Base-by-base conservation (phyloP, 768 basidiomycete species). In the Pleurotus giganteus region DNA sequence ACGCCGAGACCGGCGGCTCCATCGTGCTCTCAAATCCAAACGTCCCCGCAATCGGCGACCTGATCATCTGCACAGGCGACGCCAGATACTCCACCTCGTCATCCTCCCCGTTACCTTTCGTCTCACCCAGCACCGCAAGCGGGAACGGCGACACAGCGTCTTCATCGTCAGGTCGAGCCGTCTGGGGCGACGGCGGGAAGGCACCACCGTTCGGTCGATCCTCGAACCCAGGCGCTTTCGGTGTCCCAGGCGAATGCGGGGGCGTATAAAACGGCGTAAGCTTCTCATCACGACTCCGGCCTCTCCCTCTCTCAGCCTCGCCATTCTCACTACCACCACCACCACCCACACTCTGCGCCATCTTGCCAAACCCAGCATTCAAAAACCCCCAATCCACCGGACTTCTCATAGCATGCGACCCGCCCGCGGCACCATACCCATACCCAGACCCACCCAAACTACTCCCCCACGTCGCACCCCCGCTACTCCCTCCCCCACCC, bases 111-210 rank as follows among this genome's bases (percentile, higher is more conserved):
- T 45, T n/a, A n/a, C n/a, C n/a, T n/a, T n/a, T n/a, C n/a, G n/a
- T n/a, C n/a, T n/a, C n/a, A n/a, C n/a, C n/a, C n/a, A n/a, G n/a
- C n/a, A n/a, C n/a, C n/a, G n/a, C n/a, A n/a, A n/a, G n/a, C n/a
- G n/a, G n/a, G 41, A 17, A 55, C 54, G 23, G 49, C 7, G 51
- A 67, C 49, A 29, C 60, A 21, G 9, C 71, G 61, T 83, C 85
- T 4, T n/a, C n/a, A n/a, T n/a, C n/a, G n/a, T n/a, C n/a, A n/a
- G 85, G 88, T 2, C 83, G 81, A 1, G 83, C 86, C 1, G 88
- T 89, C 46, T 69, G 68, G 4, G 84, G 86, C 8, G 87, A 84
- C 19, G 80, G 81, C 8, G 84, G 81, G 9, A 66, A 58, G 32
- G n/a, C 34, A 9, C 11, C 21, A n/a, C 23, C 46, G 29, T 28